phyloP scores from a whole-genome alignment of 2,329 filamentous ascomycete genomes.

The Penicillium corylophilum region DNA sequence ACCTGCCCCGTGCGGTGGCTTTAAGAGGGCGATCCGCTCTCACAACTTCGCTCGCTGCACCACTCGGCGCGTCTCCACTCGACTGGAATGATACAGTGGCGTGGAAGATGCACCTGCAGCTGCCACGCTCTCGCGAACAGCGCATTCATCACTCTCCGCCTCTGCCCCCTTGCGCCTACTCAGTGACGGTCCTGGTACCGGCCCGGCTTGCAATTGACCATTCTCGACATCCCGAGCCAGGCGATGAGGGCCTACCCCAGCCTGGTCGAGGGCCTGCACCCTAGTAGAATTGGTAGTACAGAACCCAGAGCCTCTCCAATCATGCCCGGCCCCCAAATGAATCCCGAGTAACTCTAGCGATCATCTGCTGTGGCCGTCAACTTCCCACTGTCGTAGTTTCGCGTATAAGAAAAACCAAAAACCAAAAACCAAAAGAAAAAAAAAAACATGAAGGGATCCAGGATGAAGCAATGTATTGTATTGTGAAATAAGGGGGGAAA shows the following conservation, averaged over 20 bases:
- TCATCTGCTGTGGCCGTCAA: conserved; percentile 16
- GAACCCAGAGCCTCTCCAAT: conserved; percentile 18
- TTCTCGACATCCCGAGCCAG: conserved; percentile 4
- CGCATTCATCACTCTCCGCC: conserved; percentile 20
- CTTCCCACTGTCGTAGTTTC: background rate
- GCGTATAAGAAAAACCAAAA: too few species aligned
- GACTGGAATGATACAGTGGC: conserved; percentile 23
- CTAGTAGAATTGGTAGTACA: conserved; percentile 23
- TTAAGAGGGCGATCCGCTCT: conserved; percentile 33
- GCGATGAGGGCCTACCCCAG: conserved; percentile 14
- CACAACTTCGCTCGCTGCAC: conserved; percentile 30
- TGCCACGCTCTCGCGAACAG: conserved; percentile 35
- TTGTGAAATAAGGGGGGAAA: too few species aligned
- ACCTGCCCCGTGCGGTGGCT: conserved; percentile 20
- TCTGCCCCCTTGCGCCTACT: conserved; percentile 18
- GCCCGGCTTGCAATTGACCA: conserved; percentile 18
- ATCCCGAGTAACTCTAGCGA: conserved; percentile 18
- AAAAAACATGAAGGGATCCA: background rate
- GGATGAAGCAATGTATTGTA: background rate
- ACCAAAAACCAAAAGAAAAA: too few species aligned
- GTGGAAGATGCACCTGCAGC: conserved; percentile 27
- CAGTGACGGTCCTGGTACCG: background rate
- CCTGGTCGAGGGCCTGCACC: conserved; percentile 10
- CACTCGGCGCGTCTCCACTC: conserved; percentile 27
- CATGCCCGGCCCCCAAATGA: conserved; percentile 15